Conservation (phyloP, 257 asterid species). For the Datura wrightii region DNA sequence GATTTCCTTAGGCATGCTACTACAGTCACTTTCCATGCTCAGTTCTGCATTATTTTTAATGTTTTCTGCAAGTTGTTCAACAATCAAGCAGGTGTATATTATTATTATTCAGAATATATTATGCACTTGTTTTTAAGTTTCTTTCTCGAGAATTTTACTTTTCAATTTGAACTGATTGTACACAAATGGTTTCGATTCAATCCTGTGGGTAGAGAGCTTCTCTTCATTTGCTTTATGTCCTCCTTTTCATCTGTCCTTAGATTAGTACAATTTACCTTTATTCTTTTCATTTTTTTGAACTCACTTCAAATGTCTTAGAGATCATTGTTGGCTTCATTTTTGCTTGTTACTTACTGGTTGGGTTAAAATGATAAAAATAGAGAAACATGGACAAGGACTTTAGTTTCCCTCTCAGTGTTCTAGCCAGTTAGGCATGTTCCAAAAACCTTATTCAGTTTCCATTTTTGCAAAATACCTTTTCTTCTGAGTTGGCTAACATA, state of each 20-base stretch:
- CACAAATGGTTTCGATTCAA: neutral
- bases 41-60: neutral
- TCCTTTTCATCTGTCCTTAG: constrained; percentile 1
- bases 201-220: neutral
- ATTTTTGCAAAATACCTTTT: no score
- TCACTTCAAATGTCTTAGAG: neutral
- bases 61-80: constrained; percentile 1
- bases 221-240: neutral
- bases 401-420: neutral
- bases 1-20: constrained; percentile 19
- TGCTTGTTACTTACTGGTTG: neutral
- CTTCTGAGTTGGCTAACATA: no score
- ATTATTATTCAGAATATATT: neutral
- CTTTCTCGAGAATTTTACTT: constrained; percentile 5
- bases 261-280: neutral
- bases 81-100: constrained; percentile 12
- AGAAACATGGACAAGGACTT: neutral
- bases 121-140: constrained; percentile 24
- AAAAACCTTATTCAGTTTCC: neutral
- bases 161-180: neutral
- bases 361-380: neutral
- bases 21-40: neutral
- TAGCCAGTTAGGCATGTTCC: neutral
- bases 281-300: constrained; percentile 19
- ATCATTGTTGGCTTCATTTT: neutral